Conservation (phyloP, 345 rosid genomes). For the Psidium friedrichsthalianum region DNA sequence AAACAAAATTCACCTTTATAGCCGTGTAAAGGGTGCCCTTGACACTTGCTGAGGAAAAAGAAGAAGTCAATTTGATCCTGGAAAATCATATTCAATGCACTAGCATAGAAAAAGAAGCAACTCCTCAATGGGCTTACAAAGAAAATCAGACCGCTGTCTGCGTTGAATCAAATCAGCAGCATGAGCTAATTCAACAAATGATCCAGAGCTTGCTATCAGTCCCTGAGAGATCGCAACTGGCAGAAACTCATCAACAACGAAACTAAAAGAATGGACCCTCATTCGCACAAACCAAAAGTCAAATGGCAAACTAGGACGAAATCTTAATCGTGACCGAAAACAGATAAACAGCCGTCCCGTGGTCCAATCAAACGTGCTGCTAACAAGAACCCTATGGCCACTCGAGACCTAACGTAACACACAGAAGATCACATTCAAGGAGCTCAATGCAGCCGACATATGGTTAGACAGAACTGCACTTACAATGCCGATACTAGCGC, state of each 20-base stretch:
- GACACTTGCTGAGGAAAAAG: constrained; percentile 41
- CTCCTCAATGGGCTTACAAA: constrained; percentile 28
- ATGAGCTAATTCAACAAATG: constrained; percentile 40
- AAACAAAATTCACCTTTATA: constrained; percentile 29
- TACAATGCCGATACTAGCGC: constrained; percentile 61
- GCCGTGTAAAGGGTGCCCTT: constrained; percentile 35
- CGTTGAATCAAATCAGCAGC: constrained; percentile 91
- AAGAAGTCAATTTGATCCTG: background rate
- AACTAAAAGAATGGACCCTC: background rate
- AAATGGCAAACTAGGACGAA: background rate
- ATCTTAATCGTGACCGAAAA: background rate
- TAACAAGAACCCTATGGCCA: too few species aligned
- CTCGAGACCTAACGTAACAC: too few species aligned
- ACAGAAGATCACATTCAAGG: background rate
- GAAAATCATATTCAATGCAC: background rate
- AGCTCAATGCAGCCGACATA: background rate
- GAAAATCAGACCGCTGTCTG: constrained; percentile 82
- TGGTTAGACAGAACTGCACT: background rate
- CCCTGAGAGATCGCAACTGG: constrained; percentile 59
- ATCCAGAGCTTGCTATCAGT: constrained; percentile 47
- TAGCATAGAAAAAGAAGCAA: background rate
- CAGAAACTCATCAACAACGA: constrained; percentile 35
- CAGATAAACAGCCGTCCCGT: background rate
- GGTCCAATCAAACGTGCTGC: too few species aligned
- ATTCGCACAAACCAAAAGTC: background rate